Evolutionary conservation across 306 rosid genomes (phyloP), one percentile per base, ranked within the genome.

Genomic region (Trifolium fragiferum): DNA sequence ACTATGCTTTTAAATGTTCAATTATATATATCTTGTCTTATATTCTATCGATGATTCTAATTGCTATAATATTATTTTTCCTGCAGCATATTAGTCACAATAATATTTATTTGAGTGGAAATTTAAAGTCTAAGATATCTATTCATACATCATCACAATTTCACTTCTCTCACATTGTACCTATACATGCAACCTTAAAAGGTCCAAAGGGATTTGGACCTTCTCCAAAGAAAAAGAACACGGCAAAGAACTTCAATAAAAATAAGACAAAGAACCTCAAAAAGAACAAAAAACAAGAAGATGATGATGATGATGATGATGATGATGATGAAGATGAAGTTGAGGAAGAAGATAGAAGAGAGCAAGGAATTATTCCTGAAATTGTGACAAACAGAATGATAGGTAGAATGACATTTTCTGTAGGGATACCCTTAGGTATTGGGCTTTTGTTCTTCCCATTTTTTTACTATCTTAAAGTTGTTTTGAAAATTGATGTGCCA

Each of bases 361-460:
- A 93, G 91, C 0, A 66, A 10, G 96, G 92, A 7, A 80, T 93
- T 3, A 93, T 93, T 78, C 98, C 96, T 7, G 98, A 93, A 81
- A 64, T 89, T 3, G 98, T 93, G 87, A 93, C 98, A 18, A 91
- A 91, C 74, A 89, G 97, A 41, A 91, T 93, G 98, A 89, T 91
- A 0, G 82, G 70, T 68, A 89, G 97, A 58, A 89, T 91, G 92
- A 96, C 76, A 25, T 77, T 91, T 14, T 78, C 96, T 4, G 96
- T 93, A 15, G 98, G 98, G 40, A 79, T 80, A 47, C 98, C 98
- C 32, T 41, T 93, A 49, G 73, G 82, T 11, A 53, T 77, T 55
- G 98, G 98, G 63, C 83, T 93, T 7, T 55, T 91, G 87, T 93
- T 93, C 69, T 93, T 93, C 79, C 97, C 97, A 2, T 87, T 91